These are phyloP conservation scores for Nakataea oryzae DNA, from an alignment of 2,329 filamentous ascomycete species.

Conservation along the genomic window DNA sequence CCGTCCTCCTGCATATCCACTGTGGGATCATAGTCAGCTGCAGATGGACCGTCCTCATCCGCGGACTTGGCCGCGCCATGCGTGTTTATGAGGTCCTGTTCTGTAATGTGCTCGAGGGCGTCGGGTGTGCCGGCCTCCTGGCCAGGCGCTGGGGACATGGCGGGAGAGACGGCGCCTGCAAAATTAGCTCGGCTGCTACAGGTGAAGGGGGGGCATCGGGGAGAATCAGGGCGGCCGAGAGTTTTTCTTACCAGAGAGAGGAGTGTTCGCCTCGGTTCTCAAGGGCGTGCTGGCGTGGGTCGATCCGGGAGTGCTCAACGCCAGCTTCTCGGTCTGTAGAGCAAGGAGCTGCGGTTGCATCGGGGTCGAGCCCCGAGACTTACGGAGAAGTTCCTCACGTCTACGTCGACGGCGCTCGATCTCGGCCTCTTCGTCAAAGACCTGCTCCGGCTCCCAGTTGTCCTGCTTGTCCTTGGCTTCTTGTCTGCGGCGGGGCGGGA, in stretches of 20 bases:
- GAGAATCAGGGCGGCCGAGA: neutral
- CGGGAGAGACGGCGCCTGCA: slow-evolving; percentile 18
- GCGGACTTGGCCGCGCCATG: slow-evolving; percentile 30
- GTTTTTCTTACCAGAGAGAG: slow-evolving; percentile 33
- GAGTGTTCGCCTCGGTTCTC: slow-evolving; percentile 27
- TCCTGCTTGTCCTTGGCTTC: slow-evolving; percentile 14
- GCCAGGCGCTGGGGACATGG: slow-evolving; percentile 24
- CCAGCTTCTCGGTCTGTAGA: slow-evolving; percentile 51
- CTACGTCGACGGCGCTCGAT: slow-evolving; percentile 78
- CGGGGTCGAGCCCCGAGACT: slow-evolving; percentile 64
- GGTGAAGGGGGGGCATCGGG: neutral
- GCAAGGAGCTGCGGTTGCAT: slow-evolving; percentile 57
- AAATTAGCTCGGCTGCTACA: slow-evolving; percentile 6
- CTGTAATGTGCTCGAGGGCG: slow-evolving; percentile 53
- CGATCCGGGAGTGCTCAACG: slow-evolving; percentile 41
- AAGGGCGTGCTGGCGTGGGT: slow-evolving; percentile 32
- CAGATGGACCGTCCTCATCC: slow-evolving; percentile 68
- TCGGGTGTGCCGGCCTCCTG: slow-evolving; percentile 43
- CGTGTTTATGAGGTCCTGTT: slow-evolving; percentile 56
- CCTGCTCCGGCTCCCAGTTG: slow-evolving; percentile 42
- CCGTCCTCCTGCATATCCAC: slow-evolving; percentile 81
- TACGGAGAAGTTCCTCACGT: slow-evolving; percentile 76
- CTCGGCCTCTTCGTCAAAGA: slow-evolving; percentile 70
- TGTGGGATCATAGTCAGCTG: slow-evolving; percentile 85
- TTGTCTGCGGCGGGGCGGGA: neutral